A percentile compares a stretch with the other conserved stretches of the same genome.
Conservation (phyloP, 768 basidiomycete species). For the Russula virescens region DNA sequence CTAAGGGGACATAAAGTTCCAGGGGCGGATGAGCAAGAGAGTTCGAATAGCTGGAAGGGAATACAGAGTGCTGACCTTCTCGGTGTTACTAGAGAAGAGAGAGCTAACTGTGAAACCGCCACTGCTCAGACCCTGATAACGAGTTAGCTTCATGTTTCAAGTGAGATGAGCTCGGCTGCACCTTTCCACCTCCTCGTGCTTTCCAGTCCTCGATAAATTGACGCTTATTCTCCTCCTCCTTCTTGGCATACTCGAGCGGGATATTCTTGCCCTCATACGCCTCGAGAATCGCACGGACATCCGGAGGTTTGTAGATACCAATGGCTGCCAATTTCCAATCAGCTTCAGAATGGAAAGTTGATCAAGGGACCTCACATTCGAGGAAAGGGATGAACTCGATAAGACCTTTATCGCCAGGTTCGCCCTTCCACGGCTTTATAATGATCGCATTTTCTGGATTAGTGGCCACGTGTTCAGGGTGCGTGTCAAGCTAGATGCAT, state of each 20-base stretch:
- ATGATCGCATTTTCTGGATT: constrained; percentile 89
- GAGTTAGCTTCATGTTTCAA: constrained; percentile 22
- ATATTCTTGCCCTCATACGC: constrained; percentile 87
- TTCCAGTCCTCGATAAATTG: constrained; percentile 81
- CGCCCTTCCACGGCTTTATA: constrained; percentile 82
- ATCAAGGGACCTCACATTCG: constrained; percentile 55
- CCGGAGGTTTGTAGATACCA: constrained; percentile 81
- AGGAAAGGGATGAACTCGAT: constrained; percentile 95
- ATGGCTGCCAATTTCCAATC: constrained; percentile 51
- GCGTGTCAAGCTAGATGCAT: constrained; percentile 82
- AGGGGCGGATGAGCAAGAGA: background rate
- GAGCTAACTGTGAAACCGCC: constrained; percentile 42
- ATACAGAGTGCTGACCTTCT: constrained; percentile 29
- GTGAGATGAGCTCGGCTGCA: background rate
- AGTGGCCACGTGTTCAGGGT: constrained; percentile 65
- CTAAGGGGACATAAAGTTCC: constrained; percentile 5
- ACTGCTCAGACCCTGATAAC: constrained; percentile 31
- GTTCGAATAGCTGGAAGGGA: background rate
- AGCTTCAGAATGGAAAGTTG: background rate
- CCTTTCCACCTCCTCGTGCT: constrained; percentile 29
- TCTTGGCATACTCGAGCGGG: constrained; percentile 80
- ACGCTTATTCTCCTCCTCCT: constrained; percentile 78
- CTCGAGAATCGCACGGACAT: constrained; percentile 82
- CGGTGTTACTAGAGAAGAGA: constrained; percentile 35
- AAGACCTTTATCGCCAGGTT: constrained; percentile 67